Evolutionary conservation across 2,329 filamentous ascomycete species (phyloP), one percentile per base, ranked within the genome.

Genomic region (Fusarium incarnatum): DNA sequence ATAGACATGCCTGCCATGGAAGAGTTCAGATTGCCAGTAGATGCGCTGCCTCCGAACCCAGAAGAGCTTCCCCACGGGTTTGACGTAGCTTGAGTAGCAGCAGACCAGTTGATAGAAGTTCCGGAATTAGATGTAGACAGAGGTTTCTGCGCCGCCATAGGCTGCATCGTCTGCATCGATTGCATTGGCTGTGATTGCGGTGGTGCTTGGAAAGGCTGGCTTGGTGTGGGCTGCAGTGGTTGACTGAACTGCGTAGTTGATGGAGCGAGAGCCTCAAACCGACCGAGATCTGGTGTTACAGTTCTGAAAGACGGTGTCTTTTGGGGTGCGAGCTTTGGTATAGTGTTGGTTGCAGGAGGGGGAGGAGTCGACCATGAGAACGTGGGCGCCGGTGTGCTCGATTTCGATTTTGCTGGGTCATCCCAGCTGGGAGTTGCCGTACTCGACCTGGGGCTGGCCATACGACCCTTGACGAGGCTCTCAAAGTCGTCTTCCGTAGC

Each of bases 401-500:
- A 73, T 15, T 78, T 72, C 3, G 80, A 79, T 55, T 75, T 79
- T 15, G 75, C 77, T 5, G 75, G 76, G 12, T 81, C 77, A 56
- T 88, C 87, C 87, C 87, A 89, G 57, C 84, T 82, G 2, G 77
- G 70, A 47, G 79, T 77, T 41, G 81, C 77, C 68, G 86, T 83
- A 74, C 83, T 79, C 1, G 83, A 77, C 15, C 65, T 67, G 22
- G 75, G 75, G 60, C 76, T 79, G 28, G 76, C 72, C 47, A 73
- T 74, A 15, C 79, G 80, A 11, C 95, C 95, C 75, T 97, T 94
- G 54, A 99, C 94, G 4, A 99, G 88, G 3, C 88, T 88, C 78
- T 97, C 94, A 76, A 98, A 99, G 76, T 97, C 94, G 62, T 92
- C 88, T 50, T 92, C 86, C 5, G 83, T 85, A 6, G 86, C 84